These are phyloP conservation scores for Lactarius pseudohatsudake DNA, from an alignment of 768 basidiomycete species.

Conservation along the genomic window DNA sequence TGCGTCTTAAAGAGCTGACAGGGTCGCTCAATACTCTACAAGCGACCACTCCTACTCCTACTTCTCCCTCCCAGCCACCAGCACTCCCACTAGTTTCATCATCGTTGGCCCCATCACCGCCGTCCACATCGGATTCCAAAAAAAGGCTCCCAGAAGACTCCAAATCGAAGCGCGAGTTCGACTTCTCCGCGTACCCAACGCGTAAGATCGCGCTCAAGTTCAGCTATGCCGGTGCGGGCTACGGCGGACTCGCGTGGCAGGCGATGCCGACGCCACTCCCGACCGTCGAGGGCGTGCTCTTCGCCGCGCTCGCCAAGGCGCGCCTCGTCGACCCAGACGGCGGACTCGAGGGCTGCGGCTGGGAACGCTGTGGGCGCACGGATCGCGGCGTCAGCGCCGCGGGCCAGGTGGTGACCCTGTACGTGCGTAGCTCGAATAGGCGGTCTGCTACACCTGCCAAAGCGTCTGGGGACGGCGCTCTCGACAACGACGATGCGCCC, in stretches of 20 bases:
- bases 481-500: not conserved
- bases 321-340: conserved; percentile 70
- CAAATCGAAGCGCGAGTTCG: conserved; percentile 46
- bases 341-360: conserved; percentile 84
- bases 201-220: conserved; percentile 95
- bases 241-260: conserved; percentile 88
- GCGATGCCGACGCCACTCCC: conserved; percentile 66
- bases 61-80: conserved; percentile 15
- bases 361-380: conserved; percentile 90
- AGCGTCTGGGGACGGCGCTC: not conserved
- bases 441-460: conserved; percentile 11
- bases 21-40: conserved; percentile 31
- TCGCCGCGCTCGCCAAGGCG: conserved; percentile 74
- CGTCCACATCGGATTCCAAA: conserved; percentile 18
- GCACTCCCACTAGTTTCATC: not conserved
- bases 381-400: conserved; percentile 94
- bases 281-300: conserved; percentile 88
- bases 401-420: conserved; percentile 90
- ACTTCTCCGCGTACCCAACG: conserved; percentile 65
- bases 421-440: conserved; percentile 73
- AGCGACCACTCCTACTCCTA: conserved; percentile 31
- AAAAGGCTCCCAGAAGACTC: conserved; percentile 18
- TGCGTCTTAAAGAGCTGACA: conserved; percentile 48
- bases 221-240: conserved; percentile 90
- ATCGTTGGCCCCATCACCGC: conserved; percentile 1